Base-by-base conservation (phyloP, 2,329 filamentous ascomycete species). In the Botrytis fabae region DNA sequence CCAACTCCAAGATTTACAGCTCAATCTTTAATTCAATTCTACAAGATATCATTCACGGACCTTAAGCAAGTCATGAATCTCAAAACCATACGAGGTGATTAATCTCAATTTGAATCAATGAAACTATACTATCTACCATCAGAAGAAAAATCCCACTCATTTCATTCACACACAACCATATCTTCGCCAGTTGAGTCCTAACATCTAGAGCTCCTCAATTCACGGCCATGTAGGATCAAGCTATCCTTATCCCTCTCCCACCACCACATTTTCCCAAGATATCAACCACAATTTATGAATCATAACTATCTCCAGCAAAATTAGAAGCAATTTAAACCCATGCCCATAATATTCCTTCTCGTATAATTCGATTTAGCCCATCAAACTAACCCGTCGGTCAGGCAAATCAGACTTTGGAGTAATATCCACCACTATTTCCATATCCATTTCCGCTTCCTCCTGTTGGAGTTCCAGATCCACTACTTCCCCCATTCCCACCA, bases 401-500 rank as follows among this genome's bases (percentile, higher is more conserved):
- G 20, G n/a, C 2, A n/a, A 18, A 28, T 70, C 28, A 70, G 28
- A 44, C 22, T 40, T 28, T 46, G 35, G 40, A 48, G 40, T 70
- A 70, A 63, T 63, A 46, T 70, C 54, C 54, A 46, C 68, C 59
- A 46, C 28, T n/a, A 14, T 38, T 69, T 5, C 54, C 66, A 28
- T 28, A 18, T 46, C 51, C 66, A 32, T 2, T 8, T n/a, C 48
- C 48, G 9, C 18, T 70, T n/a, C 51, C 51, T 44, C 66, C 68
- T 35, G n/a, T 44, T 20, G 51, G 51, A 18, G n/a, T 54, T 54
- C 14, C 51, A 28, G 51, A 28, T 54, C 62, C 62, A 44, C 28
- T 28, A 20, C 44, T 40, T 59, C 68, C 51, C 42, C 66, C 54
- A 35, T 22, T 40, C 14, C 48, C 48, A 32, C 38, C 18, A 42